Conservation (phyloP, 2,329 filamentous ascomycete genomes). For the Chalaropsis thielavioides region DNA sequence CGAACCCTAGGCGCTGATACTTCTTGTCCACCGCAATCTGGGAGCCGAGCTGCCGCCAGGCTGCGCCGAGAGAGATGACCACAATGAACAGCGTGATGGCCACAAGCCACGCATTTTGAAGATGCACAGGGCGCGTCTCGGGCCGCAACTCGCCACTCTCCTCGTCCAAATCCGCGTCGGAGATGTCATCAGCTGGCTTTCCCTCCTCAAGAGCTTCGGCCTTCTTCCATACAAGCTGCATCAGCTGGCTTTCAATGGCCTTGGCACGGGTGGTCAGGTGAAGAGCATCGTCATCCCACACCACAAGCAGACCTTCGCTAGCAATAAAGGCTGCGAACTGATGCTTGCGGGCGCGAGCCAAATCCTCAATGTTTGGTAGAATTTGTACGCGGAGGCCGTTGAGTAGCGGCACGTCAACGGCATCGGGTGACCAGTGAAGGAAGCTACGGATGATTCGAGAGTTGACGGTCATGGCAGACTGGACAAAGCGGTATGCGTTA, state of each 20-base stretch:
- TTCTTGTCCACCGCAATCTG: constrained; percentile 50
- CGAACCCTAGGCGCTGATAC: constrained; percentile 48
- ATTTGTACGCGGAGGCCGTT: constrained; percentile 68
- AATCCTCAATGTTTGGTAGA: constrained; percentile 54
- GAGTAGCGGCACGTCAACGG: constrained; percentile 58
- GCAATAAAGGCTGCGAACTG: constrained; percentile 71
- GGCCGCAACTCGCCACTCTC: constrained; percentile 54
- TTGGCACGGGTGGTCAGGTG: constrained; percentile 56
- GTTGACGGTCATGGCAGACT: constrained; percentile 71
- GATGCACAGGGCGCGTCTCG: constrained; percentile 50
- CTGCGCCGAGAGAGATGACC: constrained; percentile 51
- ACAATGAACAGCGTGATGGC: constrained; percentile 51
- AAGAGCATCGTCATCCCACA: constrained; percentile 70
- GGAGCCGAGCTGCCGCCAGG: constrained; percentile 53
- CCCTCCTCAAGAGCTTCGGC: constrained; percentile 26
- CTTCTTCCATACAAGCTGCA: constrained; percentile 61
- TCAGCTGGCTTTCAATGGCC: constrained; percentile 59
- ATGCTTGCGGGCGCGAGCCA: constrained; percentile 57
- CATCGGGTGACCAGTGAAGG: constrained; percentile 56
- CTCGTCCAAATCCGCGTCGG: constrained; percentile 48
- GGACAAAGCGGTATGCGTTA: neutral
- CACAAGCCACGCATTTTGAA: constrained; percentile 57
- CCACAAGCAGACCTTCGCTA: constrained; percentile 53
- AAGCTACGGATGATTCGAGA: constrained; percentile 68
- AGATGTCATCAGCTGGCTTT: constrained; percentile 30